phyloP scores from a whole-genome alignment of 371 early-diverging fungal genomes.

The Massospora cicadina region DNA sequence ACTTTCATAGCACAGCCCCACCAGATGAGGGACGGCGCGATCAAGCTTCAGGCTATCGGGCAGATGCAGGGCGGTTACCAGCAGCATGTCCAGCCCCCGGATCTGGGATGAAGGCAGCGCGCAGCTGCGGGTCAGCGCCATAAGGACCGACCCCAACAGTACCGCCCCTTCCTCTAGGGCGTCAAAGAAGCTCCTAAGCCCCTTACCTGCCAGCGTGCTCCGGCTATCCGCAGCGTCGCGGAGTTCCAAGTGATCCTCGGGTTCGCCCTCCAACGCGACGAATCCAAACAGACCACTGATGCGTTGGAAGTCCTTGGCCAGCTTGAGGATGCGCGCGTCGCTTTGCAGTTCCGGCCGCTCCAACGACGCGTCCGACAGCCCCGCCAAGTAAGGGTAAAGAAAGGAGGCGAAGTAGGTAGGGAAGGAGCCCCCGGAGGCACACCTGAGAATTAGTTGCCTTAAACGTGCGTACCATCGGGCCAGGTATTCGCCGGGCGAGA shows the following conservation, averaged over 20 bases:
- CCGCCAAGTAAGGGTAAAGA: slow-evolving; percentile 53
- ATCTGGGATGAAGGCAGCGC: slow-evolving; percentile 51
- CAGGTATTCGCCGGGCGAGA: slow-evolving; percentile 49
- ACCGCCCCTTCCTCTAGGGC: slow-evolving; percentile 35
- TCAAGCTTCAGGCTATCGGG: slow-evolving; percentile 62
- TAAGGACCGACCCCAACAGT: slow-evolving; percentile 39
- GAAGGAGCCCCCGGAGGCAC: slow-evolving; percentile 53
- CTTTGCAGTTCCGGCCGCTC: slow-evolving; percentile 1
- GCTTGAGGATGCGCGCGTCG: slow-evolving; percentile 7
- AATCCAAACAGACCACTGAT: neutral
- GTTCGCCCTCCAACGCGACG: neutral
- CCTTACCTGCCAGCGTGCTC: neutral
- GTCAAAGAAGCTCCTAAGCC: neutral
- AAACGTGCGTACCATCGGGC: slow-evolving; percentile 33
- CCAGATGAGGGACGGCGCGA: slow-evolving; percentile 64
- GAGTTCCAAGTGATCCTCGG: neutral
- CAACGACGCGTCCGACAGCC: slow-evolving; percentile 30
- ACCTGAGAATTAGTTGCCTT: neutral
- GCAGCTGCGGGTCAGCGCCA: slow-evolving; percentile 49
- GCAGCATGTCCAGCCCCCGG: slow-evolving; percentile 54
- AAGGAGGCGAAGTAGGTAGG: slow-evolving; percentile 52
- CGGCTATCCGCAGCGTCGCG: neutral
- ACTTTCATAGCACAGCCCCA: slow-evolving; percentile 48
- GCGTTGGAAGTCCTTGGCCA: neutral
- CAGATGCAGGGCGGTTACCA: slow-evolving; percentile 42